A percentile compares a stretch with the other conserved stretches of the same genome.
These are phyloP conservation scores for Stentor roeselii DNA, from an alignment of 73 alveolate species.

Conservation along the genomic window DNA sequence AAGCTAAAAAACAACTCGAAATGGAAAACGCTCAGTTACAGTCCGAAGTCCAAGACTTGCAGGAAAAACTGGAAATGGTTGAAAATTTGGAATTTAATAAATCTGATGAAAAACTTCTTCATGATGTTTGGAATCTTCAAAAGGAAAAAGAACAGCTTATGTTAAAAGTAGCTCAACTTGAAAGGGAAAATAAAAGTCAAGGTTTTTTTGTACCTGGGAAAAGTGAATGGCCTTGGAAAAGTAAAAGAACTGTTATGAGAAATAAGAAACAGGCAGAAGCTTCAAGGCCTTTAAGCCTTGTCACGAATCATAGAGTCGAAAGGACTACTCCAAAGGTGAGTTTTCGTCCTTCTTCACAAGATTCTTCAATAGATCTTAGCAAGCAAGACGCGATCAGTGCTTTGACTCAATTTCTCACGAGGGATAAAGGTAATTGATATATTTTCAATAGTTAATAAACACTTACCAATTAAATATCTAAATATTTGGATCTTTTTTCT, in stretches of 20 bases:
- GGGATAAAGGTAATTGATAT: too few species aligned
- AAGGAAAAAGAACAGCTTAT: background rate
- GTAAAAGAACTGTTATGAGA: conserved; percentile 14
- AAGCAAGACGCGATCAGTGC: too few species aligned
- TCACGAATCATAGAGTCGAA: background rate
- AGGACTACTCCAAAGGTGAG: too few species aligned
- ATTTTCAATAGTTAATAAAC: too few species aligned
- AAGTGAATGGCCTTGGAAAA: conserved; percentile 20
- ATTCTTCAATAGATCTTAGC: too few species aligned
- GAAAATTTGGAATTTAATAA: background rate
- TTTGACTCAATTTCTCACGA: too few species aligned
- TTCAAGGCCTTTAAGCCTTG: background rate
- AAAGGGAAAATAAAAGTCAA: conserved; percentile 18
- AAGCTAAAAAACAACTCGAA: background rate
- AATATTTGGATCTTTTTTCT: too few species aligned
- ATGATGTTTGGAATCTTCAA: background rate
- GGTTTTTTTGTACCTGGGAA: background rate
- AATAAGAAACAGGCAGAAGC: background rate
- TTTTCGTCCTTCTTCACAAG: too few species aligned
- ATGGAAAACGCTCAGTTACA: background rate
- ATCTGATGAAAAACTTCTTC: too few species aligned
- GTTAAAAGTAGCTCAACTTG: background rate
- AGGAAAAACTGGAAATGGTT: background rate
- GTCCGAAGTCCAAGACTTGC: background rate
- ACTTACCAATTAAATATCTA: too few species aligned